These are phyloP conservation scores for Carallia pectinifolia DNA, from an alignment of 345 rosid genomes.

Conservation along the genomic window DNA sequence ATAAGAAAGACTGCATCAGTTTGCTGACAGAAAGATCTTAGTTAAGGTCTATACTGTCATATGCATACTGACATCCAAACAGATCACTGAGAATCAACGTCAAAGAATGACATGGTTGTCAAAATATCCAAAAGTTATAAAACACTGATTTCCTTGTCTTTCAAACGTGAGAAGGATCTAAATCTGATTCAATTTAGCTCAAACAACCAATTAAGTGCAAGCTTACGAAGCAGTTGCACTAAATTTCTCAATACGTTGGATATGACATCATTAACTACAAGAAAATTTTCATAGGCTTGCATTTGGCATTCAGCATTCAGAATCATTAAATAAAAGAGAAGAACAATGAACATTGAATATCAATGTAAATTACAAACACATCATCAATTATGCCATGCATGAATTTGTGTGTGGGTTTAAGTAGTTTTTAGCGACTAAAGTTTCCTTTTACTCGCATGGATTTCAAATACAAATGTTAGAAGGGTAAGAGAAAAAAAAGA, in stretches of 20 bases:
- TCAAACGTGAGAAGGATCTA: too few relatives aligned
- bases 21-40: background rate
- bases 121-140: background rate
- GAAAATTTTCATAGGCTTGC: too few relatives aligned
- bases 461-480: background rate
- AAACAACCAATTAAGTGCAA: too few relatives aligned
- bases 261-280: background rate
- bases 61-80: background rate
- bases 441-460: background rate
- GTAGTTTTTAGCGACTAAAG: background rate
- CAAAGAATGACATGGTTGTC: background rate
- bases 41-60: background rate
- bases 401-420: background rate
- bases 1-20: background rate
- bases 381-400: background rate
- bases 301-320: background rate
- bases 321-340: background rate
- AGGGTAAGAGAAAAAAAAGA: background rate
- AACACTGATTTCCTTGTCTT: background rate
- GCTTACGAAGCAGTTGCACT: background rate
- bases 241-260: background rate
- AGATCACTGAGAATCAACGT: background rate
- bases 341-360: background rate
- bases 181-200: too few relatives aligned
- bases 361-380: background rate